Evolutionary conservation across 768 basidiomycete species (phyloP).

Genomic region (Xerocomellus amylosporus): DNA sequence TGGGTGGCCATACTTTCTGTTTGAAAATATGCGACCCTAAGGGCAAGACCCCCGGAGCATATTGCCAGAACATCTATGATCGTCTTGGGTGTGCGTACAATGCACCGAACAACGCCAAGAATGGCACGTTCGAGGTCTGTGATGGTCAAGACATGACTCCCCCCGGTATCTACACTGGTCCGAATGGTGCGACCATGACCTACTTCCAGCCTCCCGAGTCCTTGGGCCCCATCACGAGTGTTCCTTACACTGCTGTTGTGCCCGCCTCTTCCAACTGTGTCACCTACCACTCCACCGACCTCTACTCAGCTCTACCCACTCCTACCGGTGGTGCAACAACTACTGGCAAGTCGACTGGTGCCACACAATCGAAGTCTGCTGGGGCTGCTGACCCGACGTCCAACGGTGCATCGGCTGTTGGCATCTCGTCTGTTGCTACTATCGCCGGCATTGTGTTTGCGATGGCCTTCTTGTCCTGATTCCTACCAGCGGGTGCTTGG

Average conservation of each 20-base stretch:
- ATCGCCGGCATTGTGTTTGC: slow-evolving; percentile 34
- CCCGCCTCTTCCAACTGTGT: slow-evolving; percentile 46
- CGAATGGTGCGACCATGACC: slow-evolving; percentile 40
- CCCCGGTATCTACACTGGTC: slow-evolving; percentile 48
- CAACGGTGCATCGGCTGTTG: slow-evolving; percentile 19
- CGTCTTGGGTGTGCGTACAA: slow-evolving; percentile 76
- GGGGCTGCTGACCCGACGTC: slow-evolving; percentile 17
- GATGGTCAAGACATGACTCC: slow-evolving; percentile 60
- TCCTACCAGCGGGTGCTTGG: background rate
- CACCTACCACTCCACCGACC: slow-evolving; percentile 33
- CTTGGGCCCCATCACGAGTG: slow-evolving; percentile 39
- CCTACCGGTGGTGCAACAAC: slow-evolving; percentile 3
- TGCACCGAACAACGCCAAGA: slow-evolving; percentile 58
- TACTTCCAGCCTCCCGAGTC: slow-evolving; percentile 50
- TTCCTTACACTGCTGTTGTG: slow-evolving; percentile 43
- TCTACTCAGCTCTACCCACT: slow-evolving; percentile 33
- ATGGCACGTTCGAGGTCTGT: slow-evolving; percentile 64
- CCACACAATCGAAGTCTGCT: slow-evolving; percentile 14
- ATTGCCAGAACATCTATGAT: slow-evolving; percentile 72
- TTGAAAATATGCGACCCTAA: slow-evolving; percentile 68
- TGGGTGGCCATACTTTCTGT: slow-evolving; percentile 64
- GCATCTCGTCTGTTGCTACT: slow-evolving; percentile 32
- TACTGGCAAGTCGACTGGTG: background rate
- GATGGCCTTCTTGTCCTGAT: slow-evolving; percentile 35
- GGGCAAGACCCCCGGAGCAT: slow-evolving; percentile 45